Evolutionary conservation across 805 yeast species (phyloP).

Genomic region (Wickerhamiella kazuoi): DNA sequence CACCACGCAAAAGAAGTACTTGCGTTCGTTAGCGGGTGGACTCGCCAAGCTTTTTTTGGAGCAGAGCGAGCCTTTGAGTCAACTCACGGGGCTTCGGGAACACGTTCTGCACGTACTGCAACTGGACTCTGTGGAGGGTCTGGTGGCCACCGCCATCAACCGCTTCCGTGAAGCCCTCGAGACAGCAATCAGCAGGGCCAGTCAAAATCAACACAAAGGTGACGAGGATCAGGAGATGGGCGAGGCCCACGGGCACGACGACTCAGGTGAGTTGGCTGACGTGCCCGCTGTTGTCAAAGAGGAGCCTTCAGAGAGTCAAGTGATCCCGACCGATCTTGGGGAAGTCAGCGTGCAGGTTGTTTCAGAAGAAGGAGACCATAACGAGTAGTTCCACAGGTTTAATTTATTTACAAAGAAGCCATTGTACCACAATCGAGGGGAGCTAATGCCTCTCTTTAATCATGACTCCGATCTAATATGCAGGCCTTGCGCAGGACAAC

Average conservation of each 20-base stretch:
- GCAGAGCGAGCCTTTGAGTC: background rate
- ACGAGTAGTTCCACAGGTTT: too few relatives aligned
- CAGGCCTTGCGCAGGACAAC: too few relatives aligned
- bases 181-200: background rate
- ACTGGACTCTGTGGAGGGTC: background rate
- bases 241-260: background rate
- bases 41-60: constrained; percentile 6
- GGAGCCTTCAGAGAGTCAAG: too few relatives aligned
- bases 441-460: too few relatives aligned
- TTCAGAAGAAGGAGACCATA: too few relatives aligned
- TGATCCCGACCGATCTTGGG: too few relatives aligned
- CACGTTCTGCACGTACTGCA: background rate
- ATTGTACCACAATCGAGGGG: too few relatives aligned
- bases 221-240: background rate
- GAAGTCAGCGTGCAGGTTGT: too few relatives aligned
- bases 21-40: constrained; percentile 4
- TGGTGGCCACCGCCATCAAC: background rate
- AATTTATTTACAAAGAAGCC: too few relatives aligned
- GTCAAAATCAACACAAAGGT: background rate
- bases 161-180: background rate
- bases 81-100: background rate
- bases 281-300: background rate
- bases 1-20: background rate
- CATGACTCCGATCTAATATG: too few relatives aligned
- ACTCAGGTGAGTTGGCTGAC: background rate